Evolutionary conservation across 2,329 filamentous ascomycete species (phyloP), one percentile per base, ranked within the genome.

Genomic region (Paracoccidioides brasiliensis): DNA sequence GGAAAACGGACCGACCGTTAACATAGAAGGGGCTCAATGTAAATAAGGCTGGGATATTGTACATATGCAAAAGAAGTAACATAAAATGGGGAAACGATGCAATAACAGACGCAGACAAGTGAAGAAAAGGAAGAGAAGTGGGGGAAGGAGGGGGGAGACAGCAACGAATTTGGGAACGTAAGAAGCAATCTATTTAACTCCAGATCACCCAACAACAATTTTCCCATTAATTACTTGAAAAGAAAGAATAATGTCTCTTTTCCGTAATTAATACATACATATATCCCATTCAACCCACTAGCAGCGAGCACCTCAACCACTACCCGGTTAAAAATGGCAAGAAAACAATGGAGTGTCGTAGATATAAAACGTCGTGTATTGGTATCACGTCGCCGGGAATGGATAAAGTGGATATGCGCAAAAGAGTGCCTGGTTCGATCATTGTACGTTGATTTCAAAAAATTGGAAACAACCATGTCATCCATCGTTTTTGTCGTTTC

Each of bases 1-100:
- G 41, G 8, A 37, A 42, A 38, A 44, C 35, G 40, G 5, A 10
- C 14, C 10, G 12, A 42, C 33, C 32, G 28, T 4, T 15, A 33
- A 37, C 7, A 22, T 6, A 53, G 10, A 53, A 45, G n/a, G 6
- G 37, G 35, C 46, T 38, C 46, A 38, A 38, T 32, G 14, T 53
- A 46, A 38, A 52, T 52, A 15, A 41, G 22, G 42, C 10, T 41
- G 44, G 52, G 42, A 53, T 53, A 53, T 53, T 45, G 41, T 53
- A 53, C 52, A 44, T 37, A 53, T 38, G 40, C 41, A 53, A 8
- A 32, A 45, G 41, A 45, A 4, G 3, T 45, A 35, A 12, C 8
- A n/a, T 4, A 28, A 10, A 28, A 28, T 30, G 28, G 10, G 22
- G 37, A 45, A 45, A 3, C 41, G 33, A 44, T 22, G 14, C 4